These are phyloP conservation scores for Logfia minima DNA, from an alignment of 129 eudicot genomes.

Conservation along the genomic window DNA sequence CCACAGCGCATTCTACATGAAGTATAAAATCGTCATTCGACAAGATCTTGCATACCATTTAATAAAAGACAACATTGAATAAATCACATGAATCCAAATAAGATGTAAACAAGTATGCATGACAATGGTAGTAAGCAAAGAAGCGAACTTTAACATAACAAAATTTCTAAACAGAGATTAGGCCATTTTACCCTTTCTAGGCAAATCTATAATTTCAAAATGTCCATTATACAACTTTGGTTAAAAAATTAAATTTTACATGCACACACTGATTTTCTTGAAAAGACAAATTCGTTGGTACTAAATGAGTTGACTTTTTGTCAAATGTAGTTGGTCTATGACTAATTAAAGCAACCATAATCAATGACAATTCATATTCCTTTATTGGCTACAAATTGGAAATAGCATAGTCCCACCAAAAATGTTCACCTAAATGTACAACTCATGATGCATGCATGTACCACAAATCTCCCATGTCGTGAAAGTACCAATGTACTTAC, in stretches of 20 bases:
- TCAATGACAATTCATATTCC: slow-evolving; percentile 31
- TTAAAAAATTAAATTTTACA: slow-evolving; percentile 4
- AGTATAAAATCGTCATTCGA: neutral
- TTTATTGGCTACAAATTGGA: slow-evolving; percentile 30
- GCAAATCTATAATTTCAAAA: neutral
- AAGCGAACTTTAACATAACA: neutral
- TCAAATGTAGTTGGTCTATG: slow-evolving; percentile 31
- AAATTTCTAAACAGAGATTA: neutral
- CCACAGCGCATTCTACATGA: neutral
- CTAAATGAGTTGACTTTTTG: slow-evolving; percentile 40
- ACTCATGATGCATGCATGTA: slow-evolving; percentile 41
- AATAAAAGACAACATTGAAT: neutral
- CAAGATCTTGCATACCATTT: neutral
- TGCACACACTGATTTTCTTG: slow-evolving; percentile 35
- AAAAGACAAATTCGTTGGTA: slow-evolving; percentile 35
- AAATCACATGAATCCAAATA: neutral
- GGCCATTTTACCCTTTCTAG: slow-evolving; percentile 6
- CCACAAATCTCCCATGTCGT: slow-evolving; percentile 33
- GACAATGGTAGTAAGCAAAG: neutral
- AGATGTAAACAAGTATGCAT: neutral
- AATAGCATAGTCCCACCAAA: slow-evolving; percentile 34
- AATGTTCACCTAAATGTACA: slow-evolving; percentile 37
- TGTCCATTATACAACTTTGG: slow-evolving; percentile 10
- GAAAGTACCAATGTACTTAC: slow-evolving; percentile 27
- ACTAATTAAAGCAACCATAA: slow-evolving; percentile 32